These are phyloP conservation scores for Fusarium udum DNA, from an alignment of 2,329 filamentous ascomycete species.

Conservation along the genomic window DNA sequence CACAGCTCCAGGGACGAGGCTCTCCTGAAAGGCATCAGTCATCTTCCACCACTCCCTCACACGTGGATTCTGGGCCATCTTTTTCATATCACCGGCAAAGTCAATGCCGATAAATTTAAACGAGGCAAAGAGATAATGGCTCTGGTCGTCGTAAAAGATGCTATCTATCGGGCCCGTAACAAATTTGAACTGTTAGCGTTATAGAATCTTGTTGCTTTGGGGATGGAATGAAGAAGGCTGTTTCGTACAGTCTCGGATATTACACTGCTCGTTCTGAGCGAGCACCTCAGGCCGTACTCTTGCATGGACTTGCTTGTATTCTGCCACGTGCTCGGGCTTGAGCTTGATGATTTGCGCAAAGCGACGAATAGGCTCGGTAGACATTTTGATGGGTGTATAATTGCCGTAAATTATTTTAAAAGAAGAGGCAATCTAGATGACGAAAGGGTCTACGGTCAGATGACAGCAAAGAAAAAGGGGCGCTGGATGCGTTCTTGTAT, in stretches of 20 bases:
- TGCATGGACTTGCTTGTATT: background rate
- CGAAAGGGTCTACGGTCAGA: fast-evolving
- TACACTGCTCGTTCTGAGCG: background rate
- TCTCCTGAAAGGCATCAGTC: background rate
- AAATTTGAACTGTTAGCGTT: background rate
- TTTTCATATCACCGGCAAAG: background rate
- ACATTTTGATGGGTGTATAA: fast-evolving
- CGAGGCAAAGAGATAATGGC: background rate
- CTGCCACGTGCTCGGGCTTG: background rate
- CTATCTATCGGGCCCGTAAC: background rate
- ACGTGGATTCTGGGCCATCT: background rate
- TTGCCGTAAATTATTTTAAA: background rate
- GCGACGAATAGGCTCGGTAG: background rate
- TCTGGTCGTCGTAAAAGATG: background rate
- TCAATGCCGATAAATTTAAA: background rate
- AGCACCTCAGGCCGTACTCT: background rate
- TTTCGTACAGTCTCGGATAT: background rate
- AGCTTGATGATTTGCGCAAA: background rate
- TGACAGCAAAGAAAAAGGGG: fast-evolving
- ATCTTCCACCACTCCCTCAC: background rate
- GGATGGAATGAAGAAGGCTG: fast-evolving
- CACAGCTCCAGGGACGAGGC: background rate
- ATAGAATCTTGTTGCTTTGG: background rate
- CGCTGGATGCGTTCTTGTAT: background rate
- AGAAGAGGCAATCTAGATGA: background rate